Conservation (phyloP, 345 rosid genomes). For the Conringia planisiliqua region DNA sequence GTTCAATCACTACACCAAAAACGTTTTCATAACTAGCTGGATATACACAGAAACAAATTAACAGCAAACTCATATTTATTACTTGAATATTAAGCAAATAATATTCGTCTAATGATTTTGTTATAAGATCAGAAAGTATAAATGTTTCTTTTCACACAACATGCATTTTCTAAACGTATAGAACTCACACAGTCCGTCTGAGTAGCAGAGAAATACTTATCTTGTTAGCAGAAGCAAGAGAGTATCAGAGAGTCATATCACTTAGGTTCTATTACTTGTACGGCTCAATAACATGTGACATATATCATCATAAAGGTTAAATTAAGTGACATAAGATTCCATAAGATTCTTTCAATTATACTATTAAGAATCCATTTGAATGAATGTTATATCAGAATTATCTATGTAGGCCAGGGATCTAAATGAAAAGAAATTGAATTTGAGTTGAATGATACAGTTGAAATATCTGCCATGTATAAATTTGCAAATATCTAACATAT, state of each 20-base stretch:
- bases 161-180: slow-evolving; percentile 1
- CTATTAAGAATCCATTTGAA: slow-evolving; percentile 2
- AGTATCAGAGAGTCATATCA: slow-evolving; percentile 12
- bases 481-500: not conserved
- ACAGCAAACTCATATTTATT: not conserved
- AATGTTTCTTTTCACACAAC: not conserved
- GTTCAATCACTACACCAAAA: not conserved
- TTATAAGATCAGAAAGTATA: not conserved
- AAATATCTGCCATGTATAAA: not conserved
- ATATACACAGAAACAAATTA: not conserved
- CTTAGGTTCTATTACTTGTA: slow-evolving; percentile 24
- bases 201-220: not conserved
- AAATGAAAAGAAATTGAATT: not conserved
- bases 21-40: not conserved
- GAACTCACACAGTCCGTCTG: not conserved
- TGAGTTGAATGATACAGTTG: not conserved
- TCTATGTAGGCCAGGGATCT: slow-evolving; percentile 14
- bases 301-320: not conserved
- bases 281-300: slow-evolving; percentile 26
- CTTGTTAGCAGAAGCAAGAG: slow-evolving; percentile 19
- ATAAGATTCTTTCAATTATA: slow-evolving; percentile 21
- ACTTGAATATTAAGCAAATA: not conserved
- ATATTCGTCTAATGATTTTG: not conserved
- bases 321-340: slow-evolving; percentile 24
- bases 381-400: not conserved